Percentiles rank a stretch among this genome's conserved stretches.
phyloP scores from a whole-genome alignment of 2,329 filamentous ascomycete genomes.

The Xylaria sp. region DNA sequence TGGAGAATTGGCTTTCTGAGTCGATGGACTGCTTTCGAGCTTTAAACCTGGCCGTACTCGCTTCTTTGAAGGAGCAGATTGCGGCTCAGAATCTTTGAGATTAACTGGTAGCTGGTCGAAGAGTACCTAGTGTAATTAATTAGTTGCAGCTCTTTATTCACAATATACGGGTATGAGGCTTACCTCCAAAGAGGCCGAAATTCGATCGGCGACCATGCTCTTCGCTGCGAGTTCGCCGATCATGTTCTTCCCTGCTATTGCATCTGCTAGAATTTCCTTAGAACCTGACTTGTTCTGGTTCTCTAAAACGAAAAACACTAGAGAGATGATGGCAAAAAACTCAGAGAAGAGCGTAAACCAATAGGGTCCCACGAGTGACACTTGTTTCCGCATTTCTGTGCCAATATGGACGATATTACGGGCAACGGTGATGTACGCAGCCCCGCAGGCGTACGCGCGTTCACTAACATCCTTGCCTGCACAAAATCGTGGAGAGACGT shows the following conservation, averaged over 20 bases:
- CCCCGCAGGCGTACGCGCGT: slow-evolving; percentile 79
- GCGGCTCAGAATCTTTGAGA: slow-evolving; percentile 65
- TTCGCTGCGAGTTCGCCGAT: slow-evolving; percentile 81
- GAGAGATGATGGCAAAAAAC: slow-evolving; percentile 82
- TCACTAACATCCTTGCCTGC: slow-evolving; percentile 73
- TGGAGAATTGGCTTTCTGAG: slow-evolving; percentile 47
- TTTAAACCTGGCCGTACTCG: slow-evolving; percentile 63
- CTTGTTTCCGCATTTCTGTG: slow-evolving; percentile 78
- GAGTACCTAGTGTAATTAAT: slow-evolving; percentile 66
- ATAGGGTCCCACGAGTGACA: slow-evolving; percentile 81
- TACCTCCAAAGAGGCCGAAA: slow-evolving; percentile 81
- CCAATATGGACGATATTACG: slow-evolving; percentile 84
- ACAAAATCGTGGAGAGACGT: slow-evolving; percentile 74
- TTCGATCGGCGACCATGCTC: slow-evolving; percentile 89
- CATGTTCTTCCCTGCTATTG: slow-evolving; percentile 84
- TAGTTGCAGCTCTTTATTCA: slow-evolving; percentile 26
- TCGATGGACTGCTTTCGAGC: slow-evolving; percentile 47
- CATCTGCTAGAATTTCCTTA: slow-evolving; percentile 85
- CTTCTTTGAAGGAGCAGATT: slow-evolving; percentile 62
- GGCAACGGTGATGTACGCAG: slow-evolving; percentile 70
- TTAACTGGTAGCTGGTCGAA: slow-evolving; percentile 86
- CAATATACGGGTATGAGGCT: slow-evolving; percentile 49
- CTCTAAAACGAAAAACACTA: slow-evolving; percentile 83
- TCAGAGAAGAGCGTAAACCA: slow-evolving; percentile 90
- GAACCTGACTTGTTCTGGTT: slow-evolving; percentile 80